Base-by-base conservation (phyloP, 108 stramenopile genomes). In the Asterionellopsis glacialis region DNA sequence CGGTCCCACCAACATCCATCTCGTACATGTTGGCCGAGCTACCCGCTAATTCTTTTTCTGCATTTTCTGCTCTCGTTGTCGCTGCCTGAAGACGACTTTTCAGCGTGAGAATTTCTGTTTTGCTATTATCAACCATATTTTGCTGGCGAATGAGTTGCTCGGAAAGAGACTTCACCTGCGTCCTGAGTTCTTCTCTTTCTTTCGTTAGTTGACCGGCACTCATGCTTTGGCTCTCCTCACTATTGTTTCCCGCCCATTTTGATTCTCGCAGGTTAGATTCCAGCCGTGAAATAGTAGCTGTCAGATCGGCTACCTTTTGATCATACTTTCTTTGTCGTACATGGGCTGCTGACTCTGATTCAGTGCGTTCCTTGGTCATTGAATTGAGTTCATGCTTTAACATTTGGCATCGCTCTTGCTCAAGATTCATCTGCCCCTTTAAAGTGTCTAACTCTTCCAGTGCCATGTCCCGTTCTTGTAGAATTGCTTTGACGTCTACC, bases 41-140 rank as follows among this genome's bases (percentile, higher is more conserved):
- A 53, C 42, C 14, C 45, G 16, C 9, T 15, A 9, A 65, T 3
- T 82, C 69, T 7, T 70, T 60, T 50, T 93, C 87, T 5, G 87
- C 91, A 55, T 66, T 62, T 22, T 83, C 74, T 16, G 84, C 81
- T 14, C 81, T 56, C 14, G 67, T 15, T 15, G 63, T 67, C 2
- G 91, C 87, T 24, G 87, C 64, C 57, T 81, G 83, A 11, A 92
- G 70, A 28, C 87, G 72, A 43, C 77, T 86, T 51, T 84, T 83
- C 45, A 92, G 50, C 7, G 91, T 76, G 22, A 84, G 69, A 18
- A 85, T 67, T 62, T 92, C 91, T 15, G 78, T 75, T 47, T 72
- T 74, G 28, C 69, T 54, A 21, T 58, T 51, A 58, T 93, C 75
- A 27, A 82, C 64, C 38, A 74, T 67, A 11, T 53, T 62, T 72